Evolutionary conservation across 2,329 filamentous ascomycete genomes (phyloP), one percentile per base, ranked within the genome.

Genomic region (Penicillium freii): DNA sequence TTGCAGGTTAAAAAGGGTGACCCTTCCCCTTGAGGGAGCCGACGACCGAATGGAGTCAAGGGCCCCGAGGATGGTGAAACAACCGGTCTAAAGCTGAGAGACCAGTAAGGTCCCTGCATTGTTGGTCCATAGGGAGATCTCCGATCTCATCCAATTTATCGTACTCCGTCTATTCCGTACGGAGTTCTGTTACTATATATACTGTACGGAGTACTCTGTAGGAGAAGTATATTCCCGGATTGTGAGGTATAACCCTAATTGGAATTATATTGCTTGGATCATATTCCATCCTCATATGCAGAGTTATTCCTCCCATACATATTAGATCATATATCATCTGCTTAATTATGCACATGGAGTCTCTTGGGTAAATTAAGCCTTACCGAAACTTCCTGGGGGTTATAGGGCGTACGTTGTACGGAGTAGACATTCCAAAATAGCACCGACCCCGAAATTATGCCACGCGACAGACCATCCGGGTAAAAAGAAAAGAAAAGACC

Each of bases 41-140:
- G 52, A 65, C 56, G 47, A 61, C 66, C 64, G 42, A 31, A 67
- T 60, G 44, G 25, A 62, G 67, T 59, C 57, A 70, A 69, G 67
- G 63, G 64, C 66, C 66, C 66, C 68, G 66, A 63, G n/a, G 25
- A 65, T 66, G 58, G 64, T 71, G 69, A 71, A 70, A 71, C 68
- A 60, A 31, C 61, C 56, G 64, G 62, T 50, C 56, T 49, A 42
- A 38, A 45, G n/a, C 54, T 47, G 45, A 42, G 33, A 53, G 52
- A 31, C 62, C 60, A 64, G 58, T 64, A 47, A 58, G 42, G 54
- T 61, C 52, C 52, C 56, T 57, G 55, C 50, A 56, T 59, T 36
- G 17, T 3, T 43, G 25, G 33, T 42, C 61, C 62, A 63, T 59
- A 39, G 33, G 46, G 46, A 31, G 47, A 56, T 54, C 52, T 54